These are phyloP conservation scores for Aspergillus costaricaensis DNA, from an alignment of 2,329 filamentous ascomycete genomes.

Conservation along the genomic window DNA sequence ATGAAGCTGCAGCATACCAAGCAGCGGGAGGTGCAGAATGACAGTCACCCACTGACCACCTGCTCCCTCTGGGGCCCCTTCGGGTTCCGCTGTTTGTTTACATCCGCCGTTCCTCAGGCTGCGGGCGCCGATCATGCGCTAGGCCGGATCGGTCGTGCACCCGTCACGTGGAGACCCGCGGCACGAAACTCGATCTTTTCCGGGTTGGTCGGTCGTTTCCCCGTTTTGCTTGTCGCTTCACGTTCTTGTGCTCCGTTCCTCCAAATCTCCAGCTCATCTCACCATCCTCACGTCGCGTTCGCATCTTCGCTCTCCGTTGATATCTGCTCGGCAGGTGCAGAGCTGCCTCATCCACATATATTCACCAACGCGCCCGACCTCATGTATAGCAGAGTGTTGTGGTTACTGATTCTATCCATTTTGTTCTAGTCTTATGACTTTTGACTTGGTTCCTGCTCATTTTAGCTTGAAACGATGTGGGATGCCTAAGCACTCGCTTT, in stretches of 20 bases:
- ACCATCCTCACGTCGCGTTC: background rate
- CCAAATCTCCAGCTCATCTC: background rate
- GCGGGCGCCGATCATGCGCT: conserved; percentile 31
- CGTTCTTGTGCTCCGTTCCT: background rate
- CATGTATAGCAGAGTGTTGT: conserved; percentile 7
- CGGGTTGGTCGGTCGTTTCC: conserved; percentile 1
- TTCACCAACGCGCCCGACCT: background rate
- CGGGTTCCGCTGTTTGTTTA: conserved; percentile 41
- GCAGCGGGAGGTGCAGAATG: conserved; percentile 5
- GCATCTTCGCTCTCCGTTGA: background rate
- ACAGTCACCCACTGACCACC: conserved; percentile 9
- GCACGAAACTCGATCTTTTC: conserved; percentile 26
- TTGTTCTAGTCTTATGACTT: conserved; percentile 2
- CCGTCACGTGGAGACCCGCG: conserved; percentile 28
- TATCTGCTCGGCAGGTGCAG: background rate
- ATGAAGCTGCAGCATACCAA: conserved; percentile 8
- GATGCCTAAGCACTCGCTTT: conserved; percentile 17
- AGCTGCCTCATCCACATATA: background rate
- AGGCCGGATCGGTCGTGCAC: conserved; percentile 22
- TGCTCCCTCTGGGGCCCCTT: background rate
- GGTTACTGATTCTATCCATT: background rate
- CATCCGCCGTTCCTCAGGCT: conserved; percentile 37
- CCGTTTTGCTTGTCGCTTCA: background rate
- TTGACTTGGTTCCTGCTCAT: conserved; percentile 5
- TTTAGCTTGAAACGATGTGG: conserved; percentile 23